Percentiles rank a stretch among this genome's conserved stretches.
Conservation (phyloP, 148 eudicot species). For the Rhododendron simsii region DNA sequence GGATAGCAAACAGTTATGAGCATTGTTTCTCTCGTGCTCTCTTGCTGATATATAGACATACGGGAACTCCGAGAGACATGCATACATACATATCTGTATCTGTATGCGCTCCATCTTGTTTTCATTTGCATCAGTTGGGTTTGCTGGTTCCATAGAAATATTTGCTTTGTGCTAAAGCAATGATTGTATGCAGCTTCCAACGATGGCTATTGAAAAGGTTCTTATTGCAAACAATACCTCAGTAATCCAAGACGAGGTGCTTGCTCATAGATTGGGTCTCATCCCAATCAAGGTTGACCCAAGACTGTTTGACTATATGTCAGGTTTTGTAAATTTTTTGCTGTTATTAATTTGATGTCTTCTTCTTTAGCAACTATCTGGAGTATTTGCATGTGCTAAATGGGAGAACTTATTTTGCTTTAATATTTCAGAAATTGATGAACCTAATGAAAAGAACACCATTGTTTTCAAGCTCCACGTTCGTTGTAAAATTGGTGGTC, state of each 20-base stretch:
- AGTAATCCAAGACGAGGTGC: constrained; percentile 88
- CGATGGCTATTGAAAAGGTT: constrained; percentile 98
- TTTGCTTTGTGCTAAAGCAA: background rate
- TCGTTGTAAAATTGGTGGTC: constrained; percentile 40
- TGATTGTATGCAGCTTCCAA: constrained; percentile 63
- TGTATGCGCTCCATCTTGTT: too few species aligned
- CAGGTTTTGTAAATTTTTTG: constrained; percentile 39
- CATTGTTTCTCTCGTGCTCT: background rate
- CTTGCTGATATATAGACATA: background rate
- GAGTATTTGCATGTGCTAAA: background rate
- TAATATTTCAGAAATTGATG: constrained; percentile 65
- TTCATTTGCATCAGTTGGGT: background rate
- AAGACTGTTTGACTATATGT: constrained; percentile 73
- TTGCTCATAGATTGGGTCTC: constrained; percentile 93
- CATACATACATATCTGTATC: background rate
- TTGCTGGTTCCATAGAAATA: background rate
- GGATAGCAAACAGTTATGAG: background rate
- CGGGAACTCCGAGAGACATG: background rate
- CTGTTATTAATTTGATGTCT: background rate
- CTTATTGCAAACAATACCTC: constrained; percentile 80
- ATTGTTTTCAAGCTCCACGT: constrained; percentile 87
- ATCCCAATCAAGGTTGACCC: constrained; percentile 89
- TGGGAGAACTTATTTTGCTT: constrained; percentile 2
- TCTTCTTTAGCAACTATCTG: constrained; percentile 1
- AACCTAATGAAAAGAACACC: constrained; percentile 88